phyloP scores from a whole-genome alignment of 495 filamentous ascomycete genomes.

The Xylaria castorea region DNA sequence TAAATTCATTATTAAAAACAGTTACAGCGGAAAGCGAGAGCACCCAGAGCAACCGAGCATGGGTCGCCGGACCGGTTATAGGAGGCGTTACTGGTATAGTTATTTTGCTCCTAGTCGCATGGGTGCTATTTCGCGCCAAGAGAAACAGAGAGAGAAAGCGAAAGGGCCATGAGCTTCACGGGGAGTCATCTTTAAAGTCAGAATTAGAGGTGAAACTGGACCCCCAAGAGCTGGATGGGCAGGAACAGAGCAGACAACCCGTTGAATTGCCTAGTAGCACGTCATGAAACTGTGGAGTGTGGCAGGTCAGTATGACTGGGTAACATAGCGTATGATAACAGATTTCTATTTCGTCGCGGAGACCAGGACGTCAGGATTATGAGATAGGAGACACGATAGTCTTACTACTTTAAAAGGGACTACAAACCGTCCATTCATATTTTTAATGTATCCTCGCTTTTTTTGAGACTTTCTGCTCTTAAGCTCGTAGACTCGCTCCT shows the following conservation, averaged over 20 bases:
- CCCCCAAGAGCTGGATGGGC: conserved; percentile 13
- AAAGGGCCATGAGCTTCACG: conserved; percentile 2
- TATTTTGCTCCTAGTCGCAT: not conserved
- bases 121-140: not conserved
- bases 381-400: no score
- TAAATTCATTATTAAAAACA: not conserved
- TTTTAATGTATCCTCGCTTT: no score
- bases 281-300: not conserved
- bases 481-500: no score
- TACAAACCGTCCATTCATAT: no score
- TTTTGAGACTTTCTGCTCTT: no score
- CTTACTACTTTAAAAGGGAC: no score
- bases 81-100: not conserved
- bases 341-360: no score
- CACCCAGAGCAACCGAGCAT: conserved; percentile 1
- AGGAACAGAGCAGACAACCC: not conserved
- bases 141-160: conserved; percentile 25
- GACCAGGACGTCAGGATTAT: no score
- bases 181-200: conserved; percentile 13
- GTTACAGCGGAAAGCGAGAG: not conserved
- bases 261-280: not conserved
- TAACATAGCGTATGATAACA: no score
- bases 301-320: no score
- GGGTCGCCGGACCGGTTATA: conserved; percentile 8
- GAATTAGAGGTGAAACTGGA: not conserved